phyloP scores from a whole-genome alignment of 2,329 filamentous ascomycete species.

The Coniochaeta hoffmannii region DNA sequence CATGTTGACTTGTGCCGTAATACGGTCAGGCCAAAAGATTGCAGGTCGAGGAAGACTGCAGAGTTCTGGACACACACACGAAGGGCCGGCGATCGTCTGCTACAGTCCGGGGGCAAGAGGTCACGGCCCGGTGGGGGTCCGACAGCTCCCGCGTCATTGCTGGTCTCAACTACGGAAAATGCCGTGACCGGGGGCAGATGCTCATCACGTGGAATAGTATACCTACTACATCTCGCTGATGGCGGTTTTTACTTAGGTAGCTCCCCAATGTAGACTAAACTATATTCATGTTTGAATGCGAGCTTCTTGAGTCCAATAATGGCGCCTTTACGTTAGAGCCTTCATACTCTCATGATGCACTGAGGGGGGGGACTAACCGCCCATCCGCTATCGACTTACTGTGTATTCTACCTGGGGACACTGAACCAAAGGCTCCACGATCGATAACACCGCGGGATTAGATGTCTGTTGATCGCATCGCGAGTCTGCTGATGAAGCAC shows the following conservation, averaged over 20 bases:
- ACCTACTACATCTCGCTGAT: not conserved
- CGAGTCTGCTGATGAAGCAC: conserved; percentile 1
- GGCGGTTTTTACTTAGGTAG: too few relatives aligned
- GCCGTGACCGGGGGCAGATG: not conserved
- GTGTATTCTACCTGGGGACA: too few relatives aligned
- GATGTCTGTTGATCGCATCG: not conserved
- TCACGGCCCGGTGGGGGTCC: not conserved
- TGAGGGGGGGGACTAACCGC: too few relatives aligned
- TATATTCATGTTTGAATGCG: too few relatives aligned
- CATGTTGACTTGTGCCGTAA: conserved; percentile 30
- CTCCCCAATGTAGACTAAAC: too few relatives aligned
- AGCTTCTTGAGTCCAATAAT: too few relatives aligned
- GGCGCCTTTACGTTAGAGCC: too few relatives aligned
- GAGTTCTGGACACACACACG: not conserved
- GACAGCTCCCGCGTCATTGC: not conserved
- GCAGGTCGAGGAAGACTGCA: not conserved
- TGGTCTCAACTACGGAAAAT: not conserved
- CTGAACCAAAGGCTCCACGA: not conserved
- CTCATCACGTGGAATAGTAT: not conserved
- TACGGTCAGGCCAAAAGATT: not conserved
- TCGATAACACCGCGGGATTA: not conserved
- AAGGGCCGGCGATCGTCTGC: not conserved
- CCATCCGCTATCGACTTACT: too few relatives aligned
- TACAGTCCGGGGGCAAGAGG: not conserved
- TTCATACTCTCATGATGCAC: too few relatives aligned